Evolutionary conservation across 257 asterid genomes (phyloP).

Genomic region (Plantago elongata): DNA sequence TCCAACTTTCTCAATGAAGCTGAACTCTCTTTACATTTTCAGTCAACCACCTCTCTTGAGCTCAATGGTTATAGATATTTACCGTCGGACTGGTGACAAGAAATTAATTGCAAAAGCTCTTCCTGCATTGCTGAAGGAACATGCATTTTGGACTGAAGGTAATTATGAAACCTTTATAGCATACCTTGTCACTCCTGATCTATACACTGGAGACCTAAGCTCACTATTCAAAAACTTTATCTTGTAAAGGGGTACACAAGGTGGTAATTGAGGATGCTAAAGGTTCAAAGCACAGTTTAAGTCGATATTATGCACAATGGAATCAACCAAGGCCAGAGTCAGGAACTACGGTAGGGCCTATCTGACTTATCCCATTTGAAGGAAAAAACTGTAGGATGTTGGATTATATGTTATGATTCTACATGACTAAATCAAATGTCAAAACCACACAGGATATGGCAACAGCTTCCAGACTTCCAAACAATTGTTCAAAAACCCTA

Average conservation of each 20-base stretch:
- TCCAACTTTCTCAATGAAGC: neutral
- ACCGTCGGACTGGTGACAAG: slow-evolving; percentile 49
- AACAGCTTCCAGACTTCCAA: slow-evolving; percentile 64
- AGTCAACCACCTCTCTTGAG: slow-evolving; percentile 91
- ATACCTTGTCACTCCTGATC: neutral
- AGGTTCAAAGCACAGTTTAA: slow-evolving; percentile 55
- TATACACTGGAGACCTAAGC: neutral
- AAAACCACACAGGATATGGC: slow-evolving; percentile 48
- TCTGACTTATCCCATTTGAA: neutral
- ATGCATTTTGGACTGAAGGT: slow-evolving; percentile 87
- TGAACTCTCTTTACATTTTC: slow-evolving; percentile 24
- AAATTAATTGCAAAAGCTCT: slow-evolving; percentile 50
- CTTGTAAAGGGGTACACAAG: slow-evolving; percentile 56
- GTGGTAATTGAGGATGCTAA: slow-evolving; percentile 57
- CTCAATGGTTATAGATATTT: slow-evolving; percentile 73
- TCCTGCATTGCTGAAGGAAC: slow-evolving; percentile 72
- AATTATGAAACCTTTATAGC: neutral
- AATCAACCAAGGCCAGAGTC: slow-evolving; percentile 92
- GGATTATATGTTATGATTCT: neutral
- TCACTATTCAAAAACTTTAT: slow-evolving; percentile 2
- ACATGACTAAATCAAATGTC: neutral
- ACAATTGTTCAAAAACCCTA: slow-evolving; percentile 36
- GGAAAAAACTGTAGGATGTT: neutral
- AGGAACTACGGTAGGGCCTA: slow-evolving; percentile 46
- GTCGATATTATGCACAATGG: slow-evolving; percentile 89